A percentile compares a stretch with the other conserved stretches of the same genome.
These are phyloP conservation scores for Aspergillus nanangensis DNA, from an alignment of 495 filamentous ascomycete species.

Conservation along the genomic window DNA sequence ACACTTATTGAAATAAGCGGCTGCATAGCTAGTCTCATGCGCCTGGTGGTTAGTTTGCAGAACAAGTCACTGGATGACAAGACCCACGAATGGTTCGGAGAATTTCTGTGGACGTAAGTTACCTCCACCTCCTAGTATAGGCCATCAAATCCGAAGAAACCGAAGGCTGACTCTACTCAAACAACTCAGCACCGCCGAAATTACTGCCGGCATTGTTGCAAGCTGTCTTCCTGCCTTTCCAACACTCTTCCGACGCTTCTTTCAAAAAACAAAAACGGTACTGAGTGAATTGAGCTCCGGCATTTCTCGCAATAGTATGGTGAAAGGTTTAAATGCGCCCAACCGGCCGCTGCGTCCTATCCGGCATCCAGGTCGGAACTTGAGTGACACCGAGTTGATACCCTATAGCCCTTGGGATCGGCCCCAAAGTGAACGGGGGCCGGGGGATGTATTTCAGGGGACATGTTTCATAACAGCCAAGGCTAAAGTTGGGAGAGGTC, in stretches of 20 bases:
- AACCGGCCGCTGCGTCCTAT: neutral
- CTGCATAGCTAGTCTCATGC: constrained; percentile 18
- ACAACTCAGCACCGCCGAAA: constrained; percentile 20
- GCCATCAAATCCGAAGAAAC: no score
- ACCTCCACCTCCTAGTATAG: neutral
- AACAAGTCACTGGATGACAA: constrained; percentile 9
- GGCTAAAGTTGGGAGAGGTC: constrained; percentile 1
- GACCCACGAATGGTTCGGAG: constrained; percentile 17
- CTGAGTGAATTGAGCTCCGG: constrained; percentile 7
- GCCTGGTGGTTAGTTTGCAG: constrained; percentile 10
- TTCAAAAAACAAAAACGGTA: constrained; percentile 7
- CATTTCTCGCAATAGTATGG: neutral
- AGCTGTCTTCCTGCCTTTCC: constrained; percentile 18
- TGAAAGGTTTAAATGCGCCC: neutral
- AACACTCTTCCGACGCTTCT: constrained; percentile 12
- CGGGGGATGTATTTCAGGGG: constrained; percentile 7
- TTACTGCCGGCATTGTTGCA: constrained; percentile 19
- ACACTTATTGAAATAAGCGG: neutral
- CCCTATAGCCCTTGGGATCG: constrained; percentile 1
- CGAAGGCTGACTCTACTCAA: no score
- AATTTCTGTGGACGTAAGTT: constrained; percentile 22
- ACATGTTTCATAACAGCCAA: constrained; percentile 8
- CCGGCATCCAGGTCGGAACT: neutral
- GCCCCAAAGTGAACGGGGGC: neutral
- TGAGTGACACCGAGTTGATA: neutral